phyloP scores from a whole-genome alignment of 2,329 filamentous ascomycete genomes.

The Lasiodiplodia hormozganensis region DNA sequence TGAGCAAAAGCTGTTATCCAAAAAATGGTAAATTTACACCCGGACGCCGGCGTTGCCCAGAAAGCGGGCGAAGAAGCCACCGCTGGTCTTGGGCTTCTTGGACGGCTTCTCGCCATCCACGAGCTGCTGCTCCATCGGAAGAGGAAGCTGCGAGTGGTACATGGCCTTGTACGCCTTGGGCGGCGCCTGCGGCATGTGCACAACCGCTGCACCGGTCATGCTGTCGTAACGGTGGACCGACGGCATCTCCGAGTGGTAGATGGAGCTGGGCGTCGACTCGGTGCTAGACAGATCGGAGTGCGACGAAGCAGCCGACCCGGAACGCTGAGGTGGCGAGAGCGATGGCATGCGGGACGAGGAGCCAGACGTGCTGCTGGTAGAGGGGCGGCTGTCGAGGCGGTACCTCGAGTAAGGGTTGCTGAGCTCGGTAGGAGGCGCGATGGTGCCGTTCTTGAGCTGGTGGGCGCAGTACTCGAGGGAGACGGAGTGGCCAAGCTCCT shows the following conservation, averaged over 20 bases:
- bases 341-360: conserved; percentile 57
- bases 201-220: conserved; percentile 50
- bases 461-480: conserved; percentile 43
- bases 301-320: conserved; percentile 35
- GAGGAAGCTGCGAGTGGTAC: conserved; percentile 12
- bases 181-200: conserved; percentile 49
- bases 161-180: conserved; percentile 36
- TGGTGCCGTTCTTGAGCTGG: conserved; percentile 48
- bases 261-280: conserved; percentile 43
- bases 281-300: conserved; percentile 37
- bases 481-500: conserved; percentile 17
- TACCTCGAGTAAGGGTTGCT: conserved; percentile 44
- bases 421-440: conserved; percentile 43
- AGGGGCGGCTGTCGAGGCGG: conserved; percentile 40
- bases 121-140: conserved; percentile 41
- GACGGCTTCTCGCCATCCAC: conserved; percentile 43
- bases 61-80: conserved; percentile 32
- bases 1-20: background rate
- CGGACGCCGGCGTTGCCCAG: conserved; percentile 21
- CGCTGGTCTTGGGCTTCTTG: conserved; percentile 47
- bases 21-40: background rate
- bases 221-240: conserved; percentile 48
- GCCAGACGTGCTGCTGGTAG: conserved; percentile 40
- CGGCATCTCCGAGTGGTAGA: conserved; percentile 42
- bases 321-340: conserved; percentile 55